A percentile compares a stretch with the other conserved stretches of the same genome.
Conservation (phyloP, 768 basidiomycete genomes). For the Rhodotorula taiwanensis region DNA sequence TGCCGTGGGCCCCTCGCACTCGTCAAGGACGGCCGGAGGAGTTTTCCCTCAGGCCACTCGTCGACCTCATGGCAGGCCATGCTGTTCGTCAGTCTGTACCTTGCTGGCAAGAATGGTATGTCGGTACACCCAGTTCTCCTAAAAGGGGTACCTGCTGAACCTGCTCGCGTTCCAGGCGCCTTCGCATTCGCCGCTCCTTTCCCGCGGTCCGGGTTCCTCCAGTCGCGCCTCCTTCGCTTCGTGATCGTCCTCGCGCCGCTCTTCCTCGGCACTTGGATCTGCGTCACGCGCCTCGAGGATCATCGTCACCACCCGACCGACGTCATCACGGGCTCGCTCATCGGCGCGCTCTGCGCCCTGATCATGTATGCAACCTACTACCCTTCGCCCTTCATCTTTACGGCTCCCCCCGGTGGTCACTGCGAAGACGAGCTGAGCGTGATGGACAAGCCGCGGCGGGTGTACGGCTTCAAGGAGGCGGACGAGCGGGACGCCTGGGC, state of each 20-base stretch:
- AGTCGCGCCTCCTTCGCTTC: constrained; percentile 35
- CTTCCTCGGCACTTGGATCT: constrained; percentile 27
- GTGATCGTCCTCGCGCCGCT: constrained; percentile 33
- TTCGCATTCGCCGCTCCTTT: constrained; percentile 33
- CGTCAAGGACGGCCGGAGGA: constrained; percentile 37
- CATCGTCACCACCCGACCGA: constrained; percentile 34
- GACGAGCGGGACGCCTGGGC: background rate
- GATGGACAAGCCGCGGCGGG: constrained; percentile 5
- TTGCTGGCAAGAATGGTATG: constrained; percentile 33
- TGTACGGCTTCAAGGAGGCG: constrained; percentile 1
- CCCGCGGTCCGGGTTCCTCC: constrained; percentile 27
- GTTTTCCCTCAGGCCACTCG: constrained; percentile 38
- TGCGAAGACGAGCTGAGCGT: background rate
- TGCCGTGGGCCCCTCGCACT: constrained; percentile 23
- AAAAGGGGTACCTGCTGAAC: no score
- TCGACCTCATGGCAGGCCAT: constrained; percentile 35
- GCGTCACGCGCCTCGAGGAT: constrained; percentile 34
- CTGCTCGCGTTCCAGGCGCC: constrained; percentile 9
- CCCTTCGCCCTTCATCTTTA: constrained; percentile 9
- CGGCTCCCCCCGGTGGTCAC: background rate
- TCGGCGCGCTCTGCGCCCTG: constrained; percentile 13
- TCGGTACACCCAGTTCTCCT: background rate
- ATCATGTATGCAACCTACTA: constrained; percentile 19
- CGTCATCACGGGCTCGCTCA: constrained; percentile 18
- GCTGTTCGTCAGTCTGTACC: constrained; percentile 34